Conservation (phyloP, 2,329 filamentous ascomycete genomes). For the Fonsecaea nubica region DNA sequence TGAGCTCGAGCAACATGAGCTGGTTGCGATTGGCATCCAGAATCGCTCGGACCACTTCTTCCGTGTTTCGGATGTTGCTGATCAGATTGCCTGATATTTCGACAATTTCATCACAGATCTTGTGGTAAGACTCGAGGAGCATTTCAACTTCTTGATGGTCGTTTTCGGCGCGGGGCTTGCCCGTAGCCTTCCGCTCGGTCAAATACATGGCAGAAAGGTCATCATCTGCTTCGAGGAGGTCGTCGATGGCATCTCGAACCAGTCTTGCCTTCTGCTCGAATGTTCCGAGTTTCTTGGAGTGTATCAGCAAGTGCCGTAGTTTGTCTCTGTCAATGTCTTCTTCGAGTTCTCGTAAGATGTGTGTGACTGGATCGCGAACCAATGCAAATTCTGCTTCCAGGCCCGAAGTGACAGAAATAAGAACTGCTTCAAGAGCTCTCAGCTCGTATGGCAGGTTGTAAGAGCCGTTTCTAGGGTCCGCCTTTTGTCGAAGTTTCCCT, state of each 20-base stretch:
- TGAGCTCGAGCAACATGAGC: slow-evolving; percentile 95
- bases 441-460: slow-evolving; percentile 84
- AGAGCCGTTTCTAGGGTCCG: slow-evolving; percentile 46
- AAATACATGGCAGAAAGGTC: slow-evolving; percentile 95
- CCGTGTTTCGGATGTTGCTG: slow-evolving; percentile 93
- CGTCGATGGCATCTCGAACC: slow-evolving; percentile 92
- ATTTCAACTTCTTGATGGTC: slow-evolving; percentile 98
- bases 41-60: slow-evolving; percentile 97
- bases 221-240: slow-evolving; percentile 93
- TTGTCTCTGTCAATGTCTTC: slow-evolving; percentile 97
- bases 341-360: slow-evolving; percentile 86
- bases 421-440: slow-evolving; percentile 89
- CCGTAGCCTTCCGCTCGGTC: slow-evolving; percentile 77
- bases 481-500: slow-evolving; percentile 84
- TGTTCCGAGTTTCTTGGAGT: slow-evolving; percentile 93
- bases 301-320: slow-evolving; percentile 84
- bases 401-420: slow-evolving; percentile 90
- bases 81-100: slow-evolving; percentile 93
- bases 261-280: slow-evolving; percentile 97
- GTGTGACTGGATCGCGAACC: slow-evolving; percentile 88
- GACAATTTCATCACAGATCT: slow-evolving; percentile 96
- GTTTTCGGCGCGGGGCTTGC: slow-evolving; percentile 74
- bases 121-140: slow-evolving; percentile 95
- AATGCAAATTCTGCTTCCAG: slow-evolving; percentile 94
- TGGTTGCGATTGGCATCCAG: slow-evolving; percentile 97